These are phyloP conservation scores for Obelidium mucronatum DNA, from an alignment of 192 early-diverging fungal genomes.

Conservation along the genomic window DNA sequence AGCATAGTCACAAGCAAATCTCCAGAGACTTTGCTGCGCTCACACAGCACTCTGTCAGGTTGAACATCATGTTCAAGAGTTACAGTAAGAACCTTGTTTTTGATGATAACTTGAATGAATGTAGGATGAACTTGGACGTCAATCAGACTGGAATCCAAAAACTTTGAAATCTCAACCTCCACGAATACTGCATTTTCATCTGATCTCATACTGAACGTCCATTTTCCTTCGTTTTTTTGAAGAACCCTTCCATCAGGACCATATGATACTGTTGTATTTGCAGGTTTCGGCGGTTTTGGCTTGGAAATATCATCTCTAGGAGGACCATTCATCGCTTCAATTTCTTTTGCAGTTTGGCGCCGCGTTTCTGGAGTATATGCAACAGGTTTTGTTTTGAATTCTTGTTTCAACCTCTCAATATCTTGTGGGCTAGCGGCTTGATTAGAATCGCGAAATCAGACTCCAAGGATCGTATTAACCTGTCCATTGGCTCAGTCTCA, in stretches of 20 bases:
- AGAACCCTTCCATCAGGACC: slow-evolving; percentile 55
- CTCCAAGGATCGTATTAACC: no score
- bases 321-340: slow-evolving; percentile 49
- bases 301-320: not conserved
- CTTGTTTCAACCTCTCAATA: slow-evolving; percentile 43
- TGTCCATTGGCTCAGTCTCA: no score
- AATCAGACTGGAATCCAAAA: slow-evolving; percentile 58
- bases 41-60: slow-evolving; percentile 48
- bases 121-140: slow-evolving; percentile 56
- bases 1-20: slow-evolving; percentile 55
- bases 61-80: slow-evolving; percentile 51
- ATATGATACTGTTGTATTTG: slow-evolving; percentile 20
- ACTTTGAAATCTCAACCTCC: slow-evolving; percentile 57
- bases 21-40: slow-evolving; percentile 58
- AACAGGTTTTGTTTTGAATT: slow-evolving; percentile 52
- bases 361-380: slow-evolving; percentile 61
- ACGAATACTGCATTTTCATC: slow-evolving; percentile 21
- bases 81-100: slow-evolving; percentile 64
- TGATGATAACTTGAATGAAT: slow-evolving; percentile 52
- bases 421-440: not conserved
- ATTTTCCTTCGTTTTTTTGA: slow-evolving; percentile 66
- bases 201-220: slow-evolving; percentile 33
- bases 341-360: slow-evolving; percentile 56
- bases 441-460: no score
- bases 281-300: slow-evolving; percentile 24